Percentiles rank a stretch among this genome's conserved stretches.
Conservation (phyloP, 2,329 filamentous ascomycete genomes). For the Beauveria sp. region DNA sequence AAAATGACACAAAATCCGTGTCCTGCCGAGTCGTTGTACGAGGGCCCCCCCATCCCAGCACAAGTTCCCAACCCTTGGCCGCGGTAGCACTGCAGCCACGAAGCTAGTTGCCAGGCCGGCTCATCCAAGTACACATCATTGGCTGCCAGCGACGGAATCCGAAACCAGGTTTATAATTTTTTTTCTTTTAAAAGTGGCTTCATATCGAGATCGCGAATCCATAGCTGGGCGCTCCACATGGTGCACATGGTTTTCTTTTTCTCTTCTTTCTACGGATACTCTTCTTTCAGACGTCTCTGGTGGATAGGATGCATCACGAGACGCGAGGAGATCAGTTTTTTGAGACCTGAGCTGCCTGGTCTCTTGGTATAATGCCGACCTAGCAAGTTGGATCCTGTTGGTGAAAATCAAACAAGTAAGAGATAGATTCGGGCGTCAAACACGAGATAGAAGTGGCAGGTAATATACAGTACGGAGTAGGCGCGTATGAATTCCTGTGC, state of each 20-base stretch:
- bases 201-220: conserved; percentile 9
- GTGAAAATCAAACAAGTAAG: not conserved
- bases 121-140: not conserved
- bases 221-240: conserved; percentile 5
- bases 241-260: not conserved
- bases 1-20: not conserved
- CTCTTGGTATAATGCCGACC: not conserved
- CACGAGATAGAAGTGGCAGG: not conserved
- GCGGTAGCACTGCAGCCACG: not conserved
- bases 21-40: not conserved
- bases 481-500: conserved; percentile 5
- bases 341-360: not conserved
- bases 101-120: not conserved
- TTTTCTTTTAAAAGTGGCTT: conserved; percentile 5
- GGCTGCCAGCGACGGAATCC: not conserved
- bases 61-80: too few species aligned
- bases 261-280: not conserved
- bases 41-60: not conserved
- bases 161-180: conserved; percentile 6
- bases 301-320: not conserved
- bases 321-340: not conserved
- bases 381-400: not conserved
- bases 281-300: not conserved
- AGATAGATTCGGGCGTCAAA: not conserved
- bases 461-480: not conserved